A percentile compares a stretch with the other conserved stretches of the same genome.
Evolutionary conservation across 805 yeast species (phyloP).

Genomic region (Schwanniomyces sp.): DNA sequence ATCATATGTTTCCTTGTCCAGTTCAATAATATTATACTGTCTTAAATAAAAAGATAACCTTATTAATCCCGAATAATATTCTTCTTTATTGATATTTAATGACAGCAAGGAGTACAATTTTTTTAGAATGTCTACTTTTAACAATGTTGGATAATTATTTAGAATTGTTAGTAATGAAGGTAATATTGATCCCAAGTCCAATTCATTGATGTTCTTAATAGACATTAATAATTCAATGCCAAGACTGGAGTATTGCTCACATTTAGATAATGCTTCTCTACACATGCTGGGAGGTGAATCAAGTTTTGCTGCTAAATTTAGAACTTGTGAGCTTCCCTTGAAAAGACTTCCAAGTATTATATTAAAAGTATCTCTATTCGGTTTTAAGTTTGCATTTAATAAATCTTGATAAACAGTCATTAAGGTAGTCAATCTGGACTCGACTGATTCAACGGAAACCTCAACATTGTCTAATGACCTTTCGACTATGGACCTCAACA

Average conservation of each 20-base stretch:
- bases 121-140: conserved; percentile 16
- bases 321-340: conserved; percentile 41
- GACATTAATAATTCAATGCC: conserved; percentile 47
- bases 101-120: conserved; percentile 12
- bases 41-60: conserved; percentile 24
- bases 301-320: conserved; percentile 39
- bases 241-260: conserved; percentile 43
- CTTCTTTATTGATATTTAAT: conserved; percentile 18
- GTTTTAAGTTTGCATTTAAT: conserved; percentile 45
- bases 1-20: conserved; percentile 20
- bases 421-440: conserved; percentile 59
- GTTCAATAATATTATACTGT: conserved; percentile 12
- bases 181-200: conserved; percentile 31
- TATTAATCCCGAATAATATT: conserved; percentile 38
- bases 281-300: conserved; percentile 51
- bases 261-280: conserved; percentile 46
- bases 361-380: conserved; percentile 54
- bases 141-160: conserved; percentile 25
- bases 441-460: conserved; percentile 38
- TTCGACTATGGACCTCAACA: conserved; percentile 51
- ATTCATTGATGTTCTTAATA: conserved; percentile 38
- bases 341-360: conserved; percentile 49
- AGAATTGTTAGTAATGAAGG: conserved; percentile 35
- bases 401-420: conserved; percentile 70
- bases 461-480: conserved; percentile 47